A percentile compares a stretch with the other conserved stretches of the same genome.
Conservation (phyloP, 176 grass and related monocot species). For the Aegilops umbellulata region DNA sequence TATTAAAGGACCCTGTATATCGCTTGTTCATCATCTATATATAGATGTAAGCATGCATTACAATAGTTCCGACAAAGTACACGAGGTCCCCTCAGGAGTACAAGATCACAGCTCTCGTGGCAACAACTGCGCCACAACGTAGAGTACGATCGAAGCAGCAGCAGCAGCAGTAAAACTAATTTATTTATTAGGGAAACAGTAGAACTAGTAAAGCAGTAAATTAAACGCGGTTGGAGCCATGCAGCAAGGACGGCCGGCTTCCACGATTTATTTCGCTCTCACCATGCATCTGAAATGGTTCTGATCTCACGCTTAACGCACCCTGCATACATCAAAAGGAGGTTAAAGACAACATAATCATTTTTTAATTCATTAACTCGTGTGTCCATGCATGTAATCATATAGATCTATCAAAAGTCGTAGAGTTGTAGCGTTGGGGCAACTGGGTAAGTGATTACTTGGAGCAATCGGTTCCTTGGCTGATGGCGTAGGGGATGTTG, state of each 20-base stretch:
- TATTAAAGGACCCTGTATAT: neutral
- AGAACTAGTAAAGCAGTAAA: neutral
- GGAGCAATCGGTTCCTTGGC: constrained; percentile 28
- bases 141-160: neutral
- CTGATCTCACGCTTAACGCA: constrained; percentile 3
- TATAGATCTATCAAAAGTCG: neutral
- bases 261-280: neutral
- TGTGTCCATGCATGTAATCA: neutral
- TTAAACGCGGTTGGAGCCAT: constrained; percentile 7
- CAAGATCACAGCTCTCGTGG: neutral
- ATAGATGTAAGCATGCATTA: neutral
- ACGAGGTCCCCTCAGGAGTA: neutral
- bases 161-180: neutral
- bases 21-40: neutral
- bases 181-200: neutral
- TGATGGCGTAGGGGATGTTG: constrained; percentile 45
- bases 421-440: neutral
- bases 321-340: neutral
- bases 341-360: neutral
- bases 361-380: no score
- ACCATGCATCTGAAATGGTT: neutral
- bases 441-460: constrained; percentile 15
- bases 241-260: neutral
- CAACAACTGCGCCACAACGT: neutral
- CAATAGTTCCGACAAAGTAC: neutral